Evolutionary conservation across 2,329 filamentous ascomycete genomes (phyloP).

Genomic region (Botrytis deweyae): DNA sequence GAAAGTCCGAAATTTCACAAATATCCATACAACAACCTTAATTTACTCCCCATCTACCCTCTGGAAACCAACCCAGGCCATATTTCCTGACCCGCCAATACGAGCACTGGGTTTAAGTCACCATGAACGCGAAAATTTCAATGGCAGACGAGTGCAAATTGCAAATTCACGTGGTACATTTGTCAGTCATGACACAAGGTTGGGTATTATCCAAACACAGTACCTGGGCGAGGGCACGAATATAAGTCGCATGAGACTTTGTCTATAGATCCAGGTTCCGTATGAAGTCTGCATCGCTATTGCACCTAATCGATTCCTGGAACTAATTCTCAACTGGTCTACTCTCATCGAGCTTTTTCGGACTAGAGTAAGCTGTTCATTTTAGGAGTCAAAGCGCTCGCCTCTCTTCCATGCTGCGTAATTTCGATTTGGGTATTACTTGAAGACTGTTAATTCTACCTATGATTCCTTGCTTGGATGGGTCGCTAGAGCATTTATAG

Average conservation of each 20-base stretch:
- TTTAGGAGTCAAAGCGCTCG: not conserved
- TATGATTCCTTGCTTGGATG: not conserved
- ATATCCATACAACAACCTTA: not conserved
- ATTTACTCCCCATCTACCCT: not conserved
- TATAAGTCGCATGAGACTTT: not conserved
- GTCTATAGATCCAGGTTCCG: not conserved
- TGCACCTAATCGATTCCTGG: not conserved
- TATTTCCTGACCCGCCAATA: rapidly evolving
- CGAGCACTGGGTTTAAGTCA: not conserved
- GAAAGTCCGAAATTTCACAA: not conserved
- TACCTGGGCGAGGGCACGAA: not conserved
- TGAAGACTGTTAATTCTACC: not conserved
- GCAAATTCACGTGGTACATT: not conserved
- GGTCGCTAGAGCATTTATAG: not conserved
- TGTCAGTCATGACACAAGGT: not conserved
- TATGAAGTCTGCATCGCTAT: rapidly evolving
- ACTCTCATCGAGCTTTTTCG: not conserved
- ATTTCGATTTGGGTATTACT: not conserved
- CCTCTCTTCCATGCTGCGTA: not conserved
- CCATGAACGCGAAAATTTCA: not conserved
- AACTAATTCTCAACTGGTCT: not conserved
- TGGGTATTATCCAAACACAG: not conserved
- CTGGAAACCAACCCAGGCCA: not conserved
- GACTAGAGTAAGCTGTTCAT: not conserved
- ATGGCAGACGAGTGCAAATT: not conserved